These are phyloP conservation scores for Exophiala phaeomuriformis DNA, from an alignment of 2,329 filamentous ascomycete genomes.

Conservation along the genomic window DNA sequence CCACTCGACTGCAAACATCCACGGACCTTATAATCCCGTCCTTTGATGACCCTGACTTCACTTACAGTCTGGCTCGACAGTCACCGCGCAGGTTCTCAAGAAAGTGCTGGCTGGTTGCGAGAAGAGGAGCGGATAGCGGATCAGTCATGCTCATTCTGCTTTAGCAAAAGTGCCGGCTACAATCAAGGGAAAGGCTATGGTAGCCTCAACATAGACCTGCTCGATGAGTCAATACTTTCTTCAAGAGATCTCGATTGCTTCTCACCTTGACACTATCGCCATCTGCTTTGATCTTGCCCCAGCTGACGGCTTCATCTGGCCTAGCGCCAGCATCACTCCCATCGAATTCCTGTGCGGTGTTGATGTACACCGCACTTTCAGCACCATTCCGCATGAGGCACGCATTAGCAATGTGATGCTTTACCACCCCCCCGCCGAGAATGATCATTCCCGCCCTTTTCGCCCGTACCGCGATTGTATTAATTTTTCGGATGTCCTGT, in stretches of 20 bases:
- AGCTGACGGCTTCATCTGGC: conserved; percentile 93
- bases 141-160: conserved; percentile 7
- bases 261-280: conserved; percentile 82
- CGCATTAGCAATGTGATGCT: conserved; percentile 97
- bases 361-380: conserved; percentile 94
- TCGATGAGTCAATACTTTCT: not conserved
- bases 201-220: conserved; percentile 59
- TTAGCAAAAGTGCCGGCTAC: conserved; percentile 18
- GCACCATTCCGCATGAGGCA: conserved; percentile 96
- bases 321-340: conserved; percentile 91
- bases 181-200: conserved; percentile 59
- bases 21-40: too few relatives aligned
- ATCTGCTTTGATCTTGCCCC: conserved; percentile 69
- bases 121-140: not conserved
- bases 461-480: conserved; percentile 81
- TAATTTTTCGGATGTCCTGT: conserved; percentile 86
- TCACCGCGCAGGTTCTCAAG: too few relatives aligned
- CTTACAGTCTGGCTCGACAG: too few relatives aligned
- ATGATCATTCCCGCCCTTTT: conserved; percentile 92
- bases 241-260: conserved; percentile 1
- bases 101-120: too few relatives aligned
- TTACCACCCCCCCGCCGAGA: conserved; percentile 86
- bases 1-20: too few relatives aligned
- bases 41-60: too few relatives aligned
- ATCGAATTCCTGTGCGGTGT: conserved; percentile 95